Percentiles rank a stretch among this genome's conserved stretches.
phyloP scores from a whole-genome alignment of 2,329 filamentous ascomycete species.

The Xylariaceae sp. region DNA sequence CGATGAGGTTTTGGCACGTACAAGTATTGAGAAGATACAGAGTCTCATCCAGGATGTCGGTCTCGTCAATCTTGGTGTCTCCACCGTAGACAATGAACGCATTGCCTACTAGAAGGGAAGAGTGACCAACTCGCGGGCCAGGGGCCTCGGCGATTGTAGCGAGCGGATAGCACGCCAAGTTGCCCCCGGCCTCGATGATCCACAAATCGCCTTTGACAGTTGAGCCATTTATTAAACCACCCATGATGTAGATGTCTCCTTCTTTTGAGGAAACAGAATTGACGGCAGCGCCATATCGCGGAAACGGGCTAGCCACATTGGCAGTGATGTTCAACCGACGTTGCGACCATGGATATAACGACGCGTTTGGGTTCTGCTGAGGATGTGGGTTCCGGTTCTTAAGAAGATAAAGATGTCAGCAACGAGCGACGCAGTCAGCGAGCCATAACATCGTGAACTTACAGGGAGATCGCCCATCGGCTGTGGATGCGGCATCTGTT shows the following conservation, averaged over 20 bases:
- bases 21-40: conserved; percentile 96
- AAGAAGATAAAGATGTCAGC: conserved; percentile 2
- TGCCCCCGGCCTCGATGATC: conserved; percentile 90
- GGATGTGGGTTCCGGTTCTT: conserved; percentile 47
- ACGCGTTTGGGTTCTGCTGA: conserved; percentile 58
- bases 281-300: conserved; percentile 93
- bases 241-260: conserved; percentile 96
- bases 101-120: conserved; percentile 91
- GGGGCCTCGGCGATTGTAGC: conserved; percentile 90
- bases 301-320: conserved; percentile 75
- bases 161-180: conserved; percentile 85
- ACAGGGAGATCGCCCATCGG: conserved; percentile 35
- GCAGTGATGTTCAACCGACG: conserved; percentile 79
- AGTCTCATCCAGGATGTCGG: conserved; percentile 87
- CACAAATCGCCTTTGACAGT: conserved; percentile 96
- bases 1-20: conserved; percentile 43
- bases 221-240: conserved; percentile 87
- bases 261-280: conserved; percentile 92
- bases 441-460: conserved; percentile 23
- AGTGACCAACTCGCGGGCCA: conserved; percentile 88
- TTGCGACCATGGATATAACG: conserved; percentile 94
- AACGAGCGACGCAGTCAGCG: not conserved
- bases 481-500: conserved; percentile 26
- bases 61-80: conserved; percentile 94
- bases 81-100: conserved; percentile 98